Evolutionary conservation across 2,329 filamentous ascomycete species (phyloP).

Genomic region (Zasmidium citrigriseum): DNA sequence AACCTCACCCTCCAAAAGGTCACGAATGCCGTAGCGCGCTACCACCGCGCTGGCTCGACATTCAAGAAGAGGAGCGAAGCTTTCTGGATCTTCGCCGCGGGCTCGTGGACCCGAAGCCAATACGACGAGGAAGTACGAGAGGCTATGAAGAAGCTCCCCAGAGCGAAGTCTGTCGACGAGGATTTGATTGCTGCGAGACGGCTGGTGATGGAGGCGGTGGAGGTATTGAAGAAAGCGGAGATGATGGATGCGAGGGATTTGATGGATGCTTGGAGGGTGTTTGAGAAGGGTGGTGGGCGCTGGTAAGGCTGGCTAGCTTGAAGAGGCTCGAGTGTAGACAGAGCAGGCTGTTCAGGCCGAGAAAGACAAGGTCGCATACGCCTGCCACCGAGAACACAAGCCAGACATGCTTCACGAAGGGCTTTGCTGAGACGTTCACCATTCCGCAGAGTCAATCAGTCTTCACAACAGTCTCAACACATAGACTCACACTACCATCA

Average conservation of each 20-base stretch:
- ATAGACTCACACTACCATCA: not conserved
- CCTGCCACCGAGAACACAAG: too few relatives aligned
- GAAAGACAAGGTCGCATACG: not conserved
- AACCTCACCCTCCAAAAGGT: constrained; percentile 14
- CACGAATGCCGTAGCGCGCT: constrained; percentile 15
- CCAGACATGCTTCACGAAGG: not conserved
- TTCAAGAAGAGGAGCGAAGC: constrained; percentile 13
- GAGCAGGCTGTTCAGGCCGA: not conserved
- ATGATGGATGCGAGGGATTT: constrained; percentile 14
- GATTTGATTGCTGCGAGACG: constrained; percentile 13
- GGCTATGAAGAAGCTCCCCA: constrained; percentile 3
- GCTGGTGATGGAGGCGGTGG: constrained; percentile 16
- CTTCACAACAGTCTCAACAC: not conserved
- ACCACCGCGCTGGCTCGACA: constrained; percentile 15
- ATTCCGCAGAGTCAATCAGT: not conserved
- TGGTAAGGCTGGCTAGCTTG: not conserved
- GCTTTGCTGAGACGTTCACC: not conserved
- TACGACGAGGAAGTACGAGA: constrained; percentile 15
- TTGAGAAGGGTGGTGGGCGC: not conserved
- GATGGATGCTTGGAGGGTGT: not conserved
- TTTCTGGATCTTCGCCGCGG: constrained; percentile 23
- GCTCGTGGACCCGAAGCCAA: constrained; percentile 9
- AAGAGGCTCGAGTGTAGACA: not conserved
- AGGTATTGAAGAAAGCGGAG: constrained; percentile 13
- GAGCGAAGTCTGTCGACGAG: constrained; percentile 11